phyloP scores from a whole-genome alignment of 2,329 filamentous ascomycete genomes.

The Ceratocystiopsis minuta region DNA sequence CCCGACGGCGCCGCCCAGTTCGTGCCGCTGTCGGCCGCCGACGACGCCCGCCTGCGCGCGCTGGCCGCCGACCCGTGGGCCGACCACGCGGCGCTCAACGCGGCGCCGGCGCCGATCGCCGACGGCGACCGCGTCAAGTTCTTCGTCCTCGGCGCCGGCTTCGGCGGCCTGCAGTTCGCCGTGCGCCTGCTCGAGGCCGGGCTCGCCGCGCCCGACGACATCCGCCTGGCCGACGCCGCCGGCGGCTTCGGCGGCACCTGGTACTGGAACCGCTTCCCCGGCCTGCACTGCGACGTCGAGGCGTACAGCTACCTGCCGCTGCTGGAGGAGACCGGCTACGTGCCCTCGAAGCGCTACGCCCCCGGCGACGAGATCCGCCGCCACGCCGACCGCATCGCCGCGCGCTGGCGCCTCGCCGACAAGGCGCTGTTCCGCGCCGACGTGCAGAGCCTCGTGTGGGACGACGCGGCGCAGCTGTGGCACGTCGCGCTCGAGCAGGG shows the following conservation, averaged over 20 bases:
- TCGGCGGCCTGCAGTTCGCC: constrained; percentile 17
- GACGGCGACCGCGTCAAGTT: constrained; percentile 14
- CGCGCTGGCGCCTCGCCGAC: constrained; percentile 24
- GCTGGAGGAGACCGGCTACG: constrained; percentile 40
- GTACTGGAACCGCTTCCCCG: constrained; percentile 34
- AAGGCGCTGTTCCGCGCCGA: constrained; percentile 28
- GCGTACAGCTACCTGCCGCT: constrained; percentile 41
- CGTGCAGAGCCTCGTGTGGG: constrained; percentile 21
- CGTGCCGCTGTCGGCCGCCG: constrained; percentile 10
- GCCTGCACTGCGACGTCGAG: constrained; percentile 38
- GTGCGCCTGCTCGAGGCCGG: constrained; percentile 19
- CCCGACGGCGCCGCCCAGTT: constrained; percentile 18
- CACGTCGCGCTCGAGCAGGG: constrained; percentile 8
- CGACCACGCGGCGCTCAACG: constrained; percentile 16
- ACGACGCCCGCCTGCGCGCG: constrained; percentile 5
- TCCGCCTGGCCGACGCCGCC: constrained; percentile 23
- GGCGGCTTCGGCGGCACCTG: constrained; percentile 31
- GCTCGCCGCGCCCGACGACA: constrained; percentile 15
- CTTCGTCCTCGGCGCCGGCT: constrained; percentile 20
- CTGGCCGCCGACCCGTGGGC: constrained; percentile 19
- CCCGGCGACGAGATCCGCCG: constrained; percentile 22
- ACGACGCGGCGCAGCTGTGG: constrained; percentile 17
- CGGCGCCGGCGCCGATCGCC: constrained; percentile 8
- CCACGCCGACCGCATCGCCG: constrained; percentile 26
- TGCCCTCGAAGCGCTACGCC: constrained; percentile 29